Evolutionary conservation across 2,329 filamentous ascomycete genomes (phyloP).

Genomic region (Fusarium miscanthi): DNA sequence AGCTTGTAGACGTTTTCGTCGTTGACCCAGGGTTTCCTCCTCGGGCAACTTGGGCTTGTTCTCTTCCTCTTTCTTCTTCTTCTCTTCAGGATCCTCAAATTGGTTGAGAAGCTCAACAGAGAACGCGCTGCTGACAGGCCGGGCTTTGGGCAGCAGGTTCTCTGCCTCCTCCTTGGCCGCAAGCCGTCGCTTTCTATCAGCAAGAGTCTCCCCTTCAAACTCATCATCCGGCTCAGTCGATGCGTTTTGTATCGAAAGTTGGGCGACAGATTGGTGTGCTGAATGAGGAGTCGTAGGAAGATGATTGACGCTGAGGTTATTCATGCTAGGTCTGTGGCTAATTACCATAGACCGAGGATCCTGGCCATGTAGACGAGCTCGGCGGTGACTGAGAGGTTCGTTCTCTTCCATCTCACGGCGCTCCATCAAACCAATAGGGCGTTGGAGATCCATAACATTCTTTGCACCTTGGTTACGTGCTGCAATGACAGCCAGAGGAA

Average conservation of each 20-base stretch:
- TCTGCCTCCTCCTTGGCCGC: slow-evolving; percentile 64
- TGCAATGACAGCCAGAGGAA: slow-evolving; percentile 85
- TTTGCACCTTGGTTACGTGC: slow-evolving; percentile 65
- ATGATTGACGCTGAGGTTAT: slow-evolving; percentile 51
- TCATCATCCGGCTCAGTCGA: slow-evolving; percentile 64
- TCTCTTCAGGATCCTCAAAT: slow-evolving; percentile 64
- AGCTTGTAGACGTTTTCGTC: slow-evolving; percentile 77
- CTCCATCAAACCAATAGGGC: slow-evolving; percentile 81
- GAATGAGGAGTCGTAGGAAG: slow-evolving; percentile 35
- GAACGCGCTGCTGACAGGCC: slow-evolving; percentile 74
- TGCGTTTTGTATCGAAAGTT: slow-evolving; percentile 24
- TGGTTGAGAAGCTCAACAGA: slow-evolving; percentile 75
- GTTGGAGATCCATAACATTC: slow-evolving; percentile 65
- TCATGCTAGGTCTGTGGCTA: slow-evolving; percentile 56
- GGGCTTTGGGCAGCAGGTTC: slow-evolving; percentile 61
- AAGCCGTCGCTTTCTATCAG: slow-evolving; percentile 72
- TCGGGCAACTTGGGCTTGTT: slow-evolving; percentile 56
- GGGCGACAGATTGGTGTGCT: slow-evolving; percentile 37
- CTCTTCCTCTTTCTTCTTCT: slow-evolving; percentile 53
- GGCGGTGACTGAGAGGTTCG: slow-evolving; percentile 83
- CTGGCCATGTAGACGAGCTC: slow-evolving; percentile 77
- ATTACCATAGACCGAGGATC: slow-evolving; percentile 56
- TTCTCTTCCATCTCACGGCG: slow-evolving; percentile 89
- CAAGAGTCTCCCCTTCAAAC: slow-evolving; percentile 72
- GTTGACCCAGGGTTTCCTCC: slow-evolving; percentile 83